Evolutionary conservation across 1,284 basidiomycete genomes (phyloP), one percentile per base, ranked within the genome.

Genomic region (Bondarzewia mesenterica): DNA sequence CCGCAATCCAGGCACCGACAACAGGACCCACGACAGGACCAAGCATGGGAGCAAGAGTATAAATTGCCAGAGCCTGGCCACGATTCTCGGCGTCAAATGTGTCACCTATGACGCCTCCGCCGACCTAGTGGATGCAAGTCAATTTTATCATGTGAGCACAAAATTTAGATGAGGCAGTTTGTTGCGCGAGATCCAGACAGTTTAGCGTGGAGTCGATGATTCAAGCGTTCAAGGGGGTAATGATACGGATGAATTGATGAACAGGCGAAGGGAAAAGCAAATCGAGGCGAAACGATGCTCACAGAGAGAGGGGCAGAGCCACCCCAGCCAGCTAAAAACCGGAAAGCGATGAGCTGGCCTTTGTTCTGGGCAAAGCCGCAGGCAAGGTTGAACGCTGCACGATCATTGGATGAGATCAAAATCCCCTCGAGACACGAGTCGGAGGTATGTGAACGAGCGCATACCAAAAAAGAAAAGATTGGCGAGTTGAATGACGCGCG

Each of bases 281-380:
- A 69, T 68, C 6, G 79, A 52, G 0, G 72, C 66, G 14, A 3
- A 42, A 25, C 21, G 21, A 27, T 72, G 51, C 70, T 62, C 26
- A 83, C 81, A 8, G 78, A 66, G 23, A 85, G 63, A 20, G 82
- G 78, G 1, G 82, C 78, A 55, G 78, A 80, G 15, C 82, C 80
- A 43, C 82, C 80, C 7, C 85, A 50, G 7, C 83, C 79, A 2
- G 85, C 63, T n/a, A 87, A 60, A 53, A 87, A 75, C 36, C 83
- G 74, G 58, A 87, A 88, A 0, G 68, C 79, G 37, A 85, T 75
- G 3, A 85, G 63, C 53, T 86, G 75, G 0, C 61, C 63, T 47
- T 71, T 69, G 47, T 69, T 83, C 46, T 74, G 73, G 0, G 83
- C 78, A 51, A 85, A 85, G 0, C 80, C 78, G 54, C 84, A 86